Conservation (phyloP, 2,329 filamentous ascomycete species). For the Pseudocercospora musae region DNA sequence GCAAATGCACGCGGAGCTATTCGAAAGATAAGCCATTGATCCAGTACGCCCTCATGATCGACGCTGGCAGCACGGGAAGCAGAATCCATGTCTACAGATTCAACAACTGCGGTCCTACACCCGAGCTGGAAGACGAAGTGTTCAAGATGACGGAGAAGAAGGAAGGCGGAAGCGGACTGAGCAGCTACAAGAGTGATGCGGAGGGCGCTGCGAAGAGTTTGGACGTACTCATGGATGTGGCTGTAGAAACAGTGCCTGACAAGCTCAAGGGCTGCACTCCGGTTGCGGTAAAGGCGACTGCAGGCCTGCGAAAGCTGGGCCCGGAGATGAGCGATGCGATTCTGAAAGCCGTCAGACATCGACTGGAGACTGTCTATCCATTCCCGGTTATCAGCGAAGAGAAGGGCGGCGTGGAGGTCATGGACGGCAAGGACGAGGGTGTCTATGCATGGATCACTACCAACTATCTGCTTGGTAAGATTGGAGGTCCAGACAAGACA, state of each 20-base stretch:
- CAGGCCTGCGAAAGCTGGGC: slow-evolving; percentile 84
- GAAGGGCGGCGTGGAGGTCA: slow-evolving; percentile 86
- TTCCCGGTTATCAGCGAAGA: slow-evolving; percentile 89
- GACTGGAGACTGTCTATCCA: slow-evolving; percentile 84
- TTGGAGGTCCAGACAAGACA: slow-evolving; percentile 84
- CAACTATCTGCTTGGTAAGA: slow-evolving; percentile 97
- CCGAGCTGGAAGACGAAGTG: slow-evolving; percentile 85
- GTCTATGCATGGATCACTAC: slow-evolving; percentile 99
- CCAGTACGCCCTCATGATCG: slow-evolving; percentile 98
- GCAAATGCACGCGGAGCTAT: slow-evolving; percentile 76
- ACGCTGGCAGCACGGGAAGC: slow-evolving; percentile 95
- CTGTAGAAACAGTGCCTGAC: slow-evolving; percentile 79
- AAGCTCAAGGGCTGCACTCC: slow-evolving; percentile 89
- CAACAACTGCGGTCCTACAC: slow-evolving; percentile 96
- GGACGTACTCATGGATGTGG: slow-evolving; percentile 81
- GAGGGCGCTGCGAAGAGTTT: slow-evolving; percentile 85
- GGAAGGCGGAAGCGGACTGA: slow-evolving; percentile 74
- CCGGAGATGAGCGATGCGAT: slow-evolving; percentile 77
- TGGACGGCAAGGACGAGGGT: slow-evolving; percentile 96
- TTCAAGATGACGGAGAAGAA: slow-evolving; percentile 92
- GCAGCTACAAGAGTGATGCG: slow-evolving; percentile 81
- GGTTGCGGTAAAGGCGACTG: slow-evolving; percentile 96
- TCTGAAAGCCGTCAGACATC: slow-evolving; percentile 74
- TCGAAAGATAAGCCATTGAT: slow-evolving; percentile 88
- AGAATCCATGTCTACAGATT: slow-evolving; percentile 98